Percentiles rank a stretch among this genome's conserved stretches.
Evolutionary conservation across 305 asterid genomes (phyloP).

Genomic region (Solanum hybrid): DNA sequence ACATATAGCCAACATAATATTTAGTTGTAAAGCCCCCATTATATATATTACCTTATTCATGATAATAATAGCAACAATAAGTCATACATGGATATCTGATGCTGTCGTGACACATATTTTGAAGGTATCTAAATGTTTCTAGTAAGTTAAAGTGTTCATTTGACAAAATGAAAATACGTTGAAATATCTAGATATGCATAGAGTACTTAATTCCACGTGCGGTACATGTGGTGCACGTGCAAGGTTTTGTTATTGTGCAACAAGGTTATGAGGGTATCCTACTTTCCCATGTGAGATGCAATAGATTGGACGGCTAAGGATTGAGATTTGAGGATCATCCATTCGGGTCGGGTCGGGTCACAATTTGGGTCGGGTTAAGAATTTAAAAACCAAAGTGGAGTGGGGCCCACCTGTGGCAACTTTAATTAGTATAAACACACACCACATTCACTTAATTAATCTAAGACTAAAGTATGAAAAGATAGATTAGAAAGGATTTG

Average conservation of each 20-base stretch:
- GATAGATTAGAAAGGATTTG: slow-evolving; percentile 20
- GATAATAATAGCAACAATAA: no score
- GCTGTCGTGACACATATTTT: not conserved
- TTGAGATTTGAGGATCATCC: not conserved
- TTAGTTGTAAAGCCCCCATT: not conserved
- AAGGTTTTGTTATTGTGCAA: slow-evolving; percentile 8
- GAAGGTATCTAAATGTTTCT: fast-evolving
- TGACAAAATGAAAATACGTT: not conserved
- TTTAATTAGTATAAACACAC: slow-evolving; percentile 12
- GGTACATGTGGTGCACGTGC: slow-evolving; percentile 30
- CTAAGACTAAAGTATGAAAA: slow-evolving; percentile 14
- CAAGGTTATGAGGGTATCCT: not conserved
- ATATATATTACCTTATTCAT: no score
- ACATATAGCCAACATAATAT: not conserved
- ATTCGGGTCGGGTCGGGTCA: not conserved
- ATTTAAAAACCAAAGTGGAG: not conserved
- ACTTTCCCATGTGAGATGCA: slow-evolving; percentile 10
- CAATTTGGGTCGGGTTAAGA: not conserved
- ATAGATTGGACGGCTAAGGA: not conserved
- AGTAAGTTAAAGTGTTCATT: not conserved
- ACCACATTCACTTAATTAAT: slow-evolving; percentile 11
- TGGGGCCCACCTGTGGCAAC: not conserved
- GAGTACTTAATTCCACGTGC: slow-evolving; percentile 15
- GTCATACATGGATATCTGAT: not conserved
- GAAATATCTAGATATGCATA: no score